Evolutionary conservation across 2,329 filamentous ascomycete species (phyloP), one percentile per base, ranked within the genome.

Genomic region (Pseudocercospora musae): DNA sequence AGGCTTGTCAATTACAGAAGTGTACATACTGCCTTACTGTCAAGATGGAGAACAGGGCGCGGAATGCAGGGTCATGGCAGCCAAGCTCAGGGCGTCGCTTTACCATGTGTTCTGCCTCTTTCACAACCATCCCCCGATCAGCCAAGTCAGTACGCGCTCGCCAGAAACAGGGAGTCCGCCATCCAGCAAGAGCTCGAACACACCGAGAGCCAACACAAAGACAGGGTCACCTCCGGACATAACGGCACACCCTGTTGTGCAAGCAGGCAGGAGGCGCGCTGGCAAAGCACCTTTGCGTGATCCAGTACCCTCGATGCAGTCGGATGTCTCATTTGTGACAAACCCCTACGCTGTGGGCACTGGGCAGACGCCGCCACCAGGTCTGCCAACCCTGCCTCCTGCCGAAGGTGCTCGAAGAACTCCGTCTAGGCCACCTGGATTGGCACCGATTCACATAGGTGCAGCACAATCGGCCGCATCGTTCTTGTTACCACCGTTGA

Each of bases 51-150:
- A 89, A 86, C 71, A 91, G 87, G 77, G 87, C 82, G 72, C 77
- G 15, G 93, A 96, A 75, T 86, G 96, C 61, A 93, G 92, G 72
- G 93, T 98, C 49, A 84, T 99, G 66, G 89, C 91, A 20, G 91
- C 92, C 75, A 99, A 98, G 77, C 84, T 99, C 13, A 88, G 92
- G 63, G 95, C 95, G 15, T 96, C 92, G 20, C 96, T 98, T 74
- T 95, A 96, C 71, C 94, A 99, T 78, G 92, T 99, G 68, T 96
- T 96, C 75, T 95, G 96, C 58, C 84, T 98, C 11, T 98, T 97
- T 74, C 92, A 97, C 79, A 97, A 97, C 77, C 87, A 91, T 58
- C 94, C 94, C 0, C 84, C 89, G 0, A 85, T 96, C 60, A 88
- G 87, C 49, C 80, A 83, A 37, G 64, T 74, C 33, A 82, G 86